Evolutionary conservation across 306 rosid genomes (phyloP), one percentile per base, ranked within the genome.

Genomic region (Macrotyloma uniflorum): DNA sequence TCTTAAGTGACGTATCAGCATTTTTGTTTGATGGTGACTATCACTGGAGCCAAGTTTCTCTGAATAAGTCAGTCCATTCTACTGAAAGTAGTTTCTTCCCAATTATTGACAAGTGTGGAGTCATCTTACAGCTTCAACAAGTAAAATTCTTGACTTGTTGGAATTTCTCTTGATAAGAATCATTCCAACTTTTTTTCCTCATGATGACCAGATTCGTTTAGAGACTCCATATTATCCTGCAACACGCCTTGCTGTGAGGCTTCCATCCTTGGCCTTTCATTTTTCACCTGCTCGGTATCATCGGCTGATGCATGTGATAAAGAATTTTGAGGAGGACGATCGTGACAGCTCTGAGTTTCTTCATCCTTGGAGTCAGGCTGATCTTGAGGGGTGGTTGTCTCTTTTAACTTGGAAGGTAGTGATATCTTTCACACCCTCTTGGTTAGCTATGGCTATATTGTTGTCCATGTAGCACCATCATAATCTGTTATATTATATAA

Each of bases 271-370:
- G 82, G 91, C 86, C 74, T 95, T 95, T 80, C 98, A 95, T 85
- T 95, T 95, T 78, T 95, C 99, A 16, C 99, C 99, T 19, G 97
- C 99, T 68, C 91, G 99, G 68, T 95, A 91, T 89, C 98, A 95
- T 85, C 90, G 99, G 36, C 70, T 95, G 85, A 90, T 93, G 94
- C 89, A 88, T 85, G 89, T 95, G 11, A 80, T 86, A 59, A 95
- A 93, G 87, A 87, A 93, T 64, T 93, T 95, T 81, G 88, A 89
- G 86, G 93, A 78, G 79, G 86, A 84, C 80, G 93, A 88, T 83
- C 77, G 38, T 82, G 94, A 83, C 45, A 75, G 76, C 79, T 86
- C 93, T n/a, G 90, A 81, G 87, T 78, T 83, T 67, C 64, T 81
- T 80, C 87, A 57, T 79, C 93, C 96, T 53, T 93, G 98, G 98